Percentiles rank a stretch among this genome's conserved stretches.
Evolutionary conservation across 805 yeast species (phyloP).

Genomic region (Saccharomyces cerevisiae): DNA sequence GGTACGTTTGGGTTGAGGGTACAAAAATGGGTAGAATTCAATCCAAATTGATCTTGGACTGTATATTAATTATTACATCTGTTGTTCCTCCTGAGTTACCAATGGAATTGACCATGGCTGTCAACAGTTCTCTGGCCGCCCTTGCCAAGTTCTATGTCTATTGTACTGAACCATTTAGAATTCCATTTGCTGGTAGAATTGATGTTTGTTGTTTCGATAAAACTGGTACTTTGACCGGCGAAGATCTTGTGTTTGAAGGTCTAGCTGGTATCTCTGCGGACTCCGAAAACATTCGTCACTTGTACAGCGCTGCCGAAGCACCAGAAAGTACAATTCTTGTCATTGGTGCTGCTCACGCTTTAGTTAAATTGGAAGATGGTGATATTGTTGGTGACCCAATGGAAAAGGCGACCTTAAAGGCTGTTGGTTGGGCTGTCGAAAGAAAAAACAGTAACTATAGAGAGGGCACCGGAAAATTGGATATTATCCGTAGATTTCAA

Average conservation of each 20-base stretch:
- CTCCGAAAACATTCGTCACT: constrained; percentile 42
- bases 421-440: constrained; percentile 78
- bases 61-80: constrained; percentile 91
- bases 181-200: constrained; percentile 94
- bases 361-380: constrained; percentile 90
- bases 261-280: constrained; percentile 65
- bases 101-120: constrained; percentile 98
- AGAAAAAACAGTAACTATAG: constrained; percentile 63
- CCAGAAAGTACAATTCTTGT: constrained; percentile 63
- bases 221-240: constrained; percentile 96
- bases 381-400: constrained; percentile 98
- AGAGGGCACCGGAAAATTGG: constrained; percentile 39
- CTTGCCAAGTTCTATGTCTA: constrained; percentile 80
- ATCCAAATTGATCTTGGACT: constrained; percentile 86
- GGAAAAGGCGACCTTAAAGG: constrained; percentile 92
- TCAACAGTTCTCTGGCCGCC: constrained; percentile 82
- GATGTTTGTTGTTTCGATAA: constrained; percentile 98
- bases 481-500: constrained; percentile 88
- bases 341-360: constrained; percentile 92
- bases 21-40: constrained; percentile 91
- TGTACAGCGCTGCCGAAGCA: constrained; percentile 48
- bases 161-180: constrained; percentile 97
- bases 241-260: constrained; percentile 93
- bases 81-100: constrained; percentile 99
- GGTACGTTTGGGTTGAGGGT: constrained; percentile 99